A percentile compares a stretch with the other conserved stretches of the same genome.
Evolutionary conservation across 768 basidiomycete species (phyloP).

Genomic region (Pseudohyphozyma bogoriensis): DNA sequence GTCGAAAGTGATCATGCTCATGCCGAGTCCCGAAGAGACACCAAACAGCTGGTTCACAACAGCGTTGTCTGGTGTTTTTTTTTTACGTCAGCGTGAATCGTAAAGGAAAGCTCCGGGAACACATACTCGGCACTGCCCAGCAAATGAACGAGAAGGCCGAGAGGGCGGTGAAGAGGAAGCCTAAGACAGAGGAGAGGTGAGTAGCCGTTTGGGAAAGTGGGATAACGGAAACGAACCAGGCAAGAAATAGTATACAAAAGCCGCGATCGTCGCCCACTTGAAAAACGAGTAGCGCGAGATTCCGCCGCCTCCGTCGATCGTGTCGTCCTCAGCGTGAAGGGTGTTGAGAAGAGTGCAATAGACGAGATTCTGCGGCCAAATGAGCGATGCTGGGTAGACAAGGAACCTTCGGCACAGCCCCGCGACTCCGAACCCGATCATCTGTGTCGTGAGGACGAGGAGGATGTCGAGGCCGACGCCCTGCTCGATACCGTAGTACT

Average conservation of each 20-base stretch:
- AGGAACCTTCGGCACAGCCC: constrained; percentile 81
- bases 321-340: constrained; percentile 89
- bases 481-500: constrained; percentile 59
- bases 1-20: constrained; percentile 86
- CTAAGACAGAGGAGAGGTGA: constrained; percentile 39
- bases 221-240: constrained; percentile 56
- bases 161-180: constrained; percentile 79
- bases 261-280: constrained; percentile 50
- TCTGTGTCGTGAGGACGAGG: constrained; percentile 77
- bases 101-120: not conserved
- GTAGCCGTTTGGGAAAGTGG: not conserved
- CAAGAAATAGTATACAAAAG: constrained; percentile 83
- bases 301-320: constrained; percentile 56
- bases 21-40: constrained; percentile 66
- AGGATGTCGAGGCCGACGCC: constrained; percentile 72
- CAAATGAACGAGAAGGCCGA: constrained; percentile 83
- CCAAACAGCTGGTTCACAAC: constrained; percentile 89
- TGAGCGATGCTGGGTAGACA: constrained; percentile 95
- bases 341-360: constrained; percentile 92
- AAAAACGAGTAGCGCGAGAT: constrained; percentile 77
- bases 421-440: constrained; percentile 86
- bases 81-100: constrained; percentile 3
- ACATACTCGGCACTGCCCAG: constrained; percentile 64
- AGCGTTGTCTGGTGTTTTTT: constrained; percentile 46
- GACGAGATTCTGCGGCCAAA: constrained; percentile 94